phyloP scores from a whole-genome alignment of 345 rosid genomes.

The thale cress (Arabidopsis thaliana) region DNA sequence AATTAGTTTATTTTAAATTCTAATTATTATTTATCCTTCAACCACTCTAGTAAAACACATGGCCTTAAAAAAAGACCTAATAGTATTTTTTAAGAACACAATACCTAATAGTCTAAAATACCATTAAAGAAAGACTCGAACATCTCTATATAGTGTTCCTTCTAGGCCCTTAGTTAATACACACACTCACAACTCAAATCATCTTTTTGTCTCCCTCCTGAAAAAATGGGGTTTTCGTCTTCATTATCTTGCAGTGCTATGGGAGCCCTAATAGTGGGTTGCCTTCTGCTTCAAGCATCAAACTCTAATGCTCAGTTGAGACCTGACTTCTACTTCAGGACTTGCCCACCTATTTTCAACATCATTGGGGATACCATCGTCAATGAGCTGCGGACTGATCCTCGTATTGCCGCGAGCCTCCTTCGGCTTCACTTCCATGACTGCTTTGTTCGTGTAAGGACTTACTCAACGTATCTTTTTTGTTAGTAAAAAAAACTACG shows the following conservation, averaged over 20 bases:
- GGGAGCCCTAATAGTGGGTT: conserved; percentile 40
- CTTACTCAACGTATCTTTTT: background rate
- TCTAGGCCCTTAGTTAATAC: background rate
- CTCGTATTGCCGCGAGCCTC: conserved; percentile 44
- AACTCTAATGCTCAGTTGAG: conserved; percentile 38
- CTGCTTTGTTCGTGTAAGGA: conserved; percentile 42
- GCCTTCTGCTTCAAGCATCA: conserved; percentile 43
- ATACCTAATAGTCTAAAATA: conserved; percentile 7
- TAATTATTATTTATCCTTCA: background rate
- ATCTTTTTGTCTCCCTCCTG: background rate
- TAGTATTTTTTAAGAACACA: background rate
- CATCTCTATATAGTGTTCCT: conserved; percentile 36
- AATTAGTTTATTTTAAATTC: background rate
- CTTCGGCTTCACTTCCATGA: conserved; percentile 47
- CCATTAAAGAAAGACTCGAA: conserved; percentile 7
- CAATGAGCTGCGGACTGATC: conserved; percentile 25
- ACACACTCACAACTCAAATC: conserved; percentile 26
- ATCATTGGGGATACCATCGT: conserved; percentile 30
- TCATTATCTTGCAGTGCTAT: conserved; percentile 35
- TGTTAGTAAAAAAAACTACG: background rate
- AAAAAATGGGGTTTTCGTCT: conserved; percentile 31
- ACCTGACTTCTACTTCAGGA: conserved; percentile 32
- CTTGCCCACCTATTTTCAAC: conserved; percentile 22
- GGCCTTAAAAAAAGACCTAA: background rate
- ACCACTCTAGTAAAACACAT: conserved; percentile 16